phyloP scores from a whole-genome alignment of 768 basidiomycete species.

The Tricholomella constricta region DNA sequence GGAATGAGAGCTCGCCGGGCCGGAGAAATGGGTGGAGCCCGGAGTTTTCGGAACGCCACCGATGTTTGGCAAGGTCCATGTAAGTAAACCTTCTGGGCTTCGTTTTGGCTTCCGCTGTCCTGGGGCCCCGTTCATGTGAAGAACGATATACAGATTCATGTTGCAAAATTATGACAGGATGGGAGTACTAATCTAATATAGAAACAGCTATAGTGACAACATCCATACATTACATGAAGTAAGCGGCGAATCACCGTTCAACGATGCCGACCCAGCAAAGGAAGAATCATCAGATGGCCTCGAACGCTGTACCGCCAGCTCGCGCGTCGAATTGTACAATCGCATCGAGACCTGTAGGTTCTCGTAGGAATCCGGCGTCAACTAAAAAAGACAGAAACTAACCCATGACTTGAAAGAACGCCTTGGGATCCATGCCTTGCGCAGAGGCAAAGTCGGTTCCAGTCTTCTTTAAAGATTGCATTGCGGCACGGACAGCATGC shows the following conservation, averaged over 20 bases:
- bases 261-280: too few species aligned
- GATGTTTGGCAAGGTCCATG: not conserved
- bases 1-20: not conserved
- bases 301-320: constrained; percentile 63
- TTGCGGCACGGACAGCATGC: constrained; percentile 77
- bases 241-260: too few species aligned
- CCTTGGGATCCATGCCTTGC: constrained; percentile 74
- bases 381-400: constrained; percentile 15
- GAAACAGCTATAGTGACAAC: too few species aligned
- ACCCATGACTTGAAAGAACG: constrained; percentile 82
- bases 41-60: not conserved
- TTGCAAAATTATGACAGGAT: too few species aligned
- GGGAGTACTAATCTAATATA: too few species aligned
- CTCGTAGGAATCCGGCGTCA: not conserved
- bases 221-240: too few species aligned
- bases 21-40: not conserved
- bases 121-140: too few species aligned
- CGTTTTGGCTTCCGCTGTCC: too few species aligned
- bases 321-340: constrained; percentile 54
- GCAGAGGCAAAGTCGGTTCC: constrained; percentile 67
- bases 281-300: constrained; percentile 39
- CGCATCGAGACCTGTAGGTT: constrained; percentile 48
- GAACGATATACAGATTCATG: too few species aligned
- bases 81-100: not conserved
- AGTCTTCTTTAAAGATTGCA: constrained; percentile 74